Evolutionary conservation across 257 asterid species (phyloP).

Genomic region (Solanum pennellii): DNA sequence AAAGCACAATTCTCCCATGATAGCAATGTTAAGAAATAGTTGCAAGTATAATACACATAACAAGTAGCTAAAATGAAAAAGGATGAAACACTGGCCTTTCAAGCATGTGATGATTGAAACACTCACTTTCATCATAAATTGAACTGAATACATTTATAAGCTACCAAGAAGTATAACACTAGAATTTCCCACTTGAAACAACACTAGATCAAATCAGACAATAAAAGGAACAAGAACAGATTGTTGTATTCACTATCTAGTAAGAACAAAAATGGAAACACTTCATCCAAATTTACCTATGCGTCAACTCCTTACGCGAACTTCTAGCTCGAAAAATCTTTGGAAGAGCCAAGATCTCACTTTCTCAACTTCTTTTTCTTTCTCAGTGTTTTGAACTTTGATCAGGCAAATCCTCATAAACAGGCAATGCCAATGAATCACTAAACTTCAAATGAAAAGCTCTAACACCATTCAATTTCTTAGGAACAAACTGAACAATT

Average conservation of each 20-base stretch:
- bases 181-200: background rate
- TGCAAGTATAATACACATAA: background rate
- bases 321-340: background rate
- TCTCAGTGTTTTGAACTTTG: background rate
- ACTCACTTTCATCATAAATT: background rate
- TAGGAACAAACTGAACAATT: slow-evolving; percentile 40
- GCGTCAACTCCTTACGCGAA: background rate
- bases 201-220: background rate
- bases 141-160: background rate
- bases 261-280: background rate
- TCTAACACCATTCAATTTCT: slow-evolving; percentile 52
- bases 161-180: background rate
- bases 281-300: background rate
- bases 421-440: slow-evolving; percentile 70
- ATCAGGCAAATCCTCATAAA: slow-evolving; percentile 20
- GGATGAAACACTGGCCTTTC: background rate
- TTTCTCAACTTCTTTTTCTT: background rate
- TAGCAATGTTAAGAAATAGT: background rate
- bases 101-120: background rate
- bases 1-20: background rate
- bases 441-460: slow-evolving; percentile 76
- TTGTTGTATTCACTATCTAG: background rate
- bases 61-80: background rate
- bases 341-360: background rate
- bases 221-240: background rate